Conservation (phyloP, 1,139 yeast genomes). For the Spathaspora sp. region DNA sequence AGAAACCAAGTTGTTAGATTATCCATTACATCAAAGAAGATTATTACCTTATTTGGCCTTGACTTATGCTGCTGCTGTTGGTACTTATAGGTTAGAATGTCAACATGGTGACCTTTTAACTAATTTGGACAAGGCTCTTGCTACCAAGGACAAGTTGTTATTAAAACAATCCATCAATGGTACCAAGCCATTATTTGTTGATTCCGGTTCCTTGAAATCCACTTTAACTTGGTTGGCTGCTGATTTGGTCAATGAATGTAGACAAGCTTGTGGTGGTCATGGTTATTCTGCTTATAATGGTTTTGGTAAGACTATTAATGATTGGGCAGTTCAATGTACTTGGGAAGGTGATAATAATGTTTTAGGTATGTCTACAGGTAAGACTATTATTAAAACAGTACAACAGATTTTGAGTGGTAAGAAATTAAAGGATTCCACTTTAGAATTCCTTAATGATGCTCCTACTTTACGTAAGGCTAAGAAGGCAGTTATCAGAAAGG, state of each 20-base stretch:
- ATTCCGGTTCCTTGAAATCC: conserved; percentile 87
- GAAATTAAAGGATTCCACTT: conserved; percentile 13
- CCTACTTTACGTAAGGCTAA: conserved; percentile 14
- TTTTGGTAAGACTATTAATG: conserved; percentile 83
- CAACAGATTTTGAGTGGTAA: conserved; percentile 21
- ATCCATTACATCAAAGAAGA: conserved; percentile 84
- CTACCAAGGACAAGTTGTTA: conserved; percentile 38
- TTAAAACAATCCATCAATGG: conserved; percentile 54
- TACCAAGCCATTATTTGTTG: conserved; percentile 77
- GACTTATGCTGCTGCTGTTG: conserved; percentile 75
- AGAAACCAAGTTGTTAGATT: conserved; percentile 73
- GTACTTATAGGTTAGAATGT: conserved; percentile 63
- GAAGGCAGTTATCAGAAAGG: conserved; percentile 15
- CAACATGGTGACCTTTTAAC: conserved; percentile 52
- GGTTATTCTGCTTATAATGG: conserved; percentile 91
- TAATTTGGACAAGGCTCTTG: conserved; percentile 55
- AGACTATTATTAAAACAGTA: conserved; percentile 64
- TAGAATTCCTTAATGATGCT: conserved; percentile 17
- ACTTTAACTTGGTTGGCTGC: conserved; percentile 87
- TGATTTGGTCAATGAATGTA: conserved; percentile 76
- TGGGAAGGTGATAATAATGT: conserved; percentile 98
- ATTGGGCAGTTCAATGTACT: conserved; percentile 95
- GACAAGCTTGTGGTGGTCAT: conserved; percentile 98
- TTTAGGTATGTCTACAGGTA: conserved; percentile 79
- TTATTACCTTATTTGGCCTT: conserved; percentile 78